Percentiles rank a stretch among this genome's conserved stretches.
These are phyloP conservation scores for Antrodiella citrinella DNA, from an alignment of 768 basidiomycete genomes.

Conservation along the genomic window DNA sequence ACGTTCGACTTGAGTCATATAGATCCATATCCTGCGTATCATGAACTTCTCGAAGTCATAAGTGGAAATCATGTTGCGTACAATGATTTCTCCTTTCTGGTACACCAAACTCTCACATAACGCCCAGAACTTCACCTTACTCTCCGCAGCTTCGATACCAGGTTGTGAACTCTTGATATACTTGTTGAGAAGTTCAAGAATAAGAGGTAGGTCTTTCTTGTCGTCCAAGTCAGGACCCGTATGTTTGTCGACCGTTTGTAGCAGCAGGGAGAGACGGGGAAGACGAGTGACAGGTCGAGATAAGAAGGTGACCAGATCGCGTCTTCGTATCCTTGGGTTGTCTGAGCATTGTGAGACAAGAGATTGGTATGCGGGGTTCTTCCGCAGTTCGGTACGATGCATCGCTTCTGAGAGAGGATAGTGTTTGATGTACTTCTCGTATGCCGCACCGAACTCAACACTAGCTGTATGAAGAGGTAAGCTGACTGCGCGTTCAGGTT, in stretches of 20 bases:
- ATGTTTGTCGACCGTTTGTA: slow-evolving; percentile 61
- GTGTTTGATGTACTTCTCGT: slow-evolving; percentile 81
- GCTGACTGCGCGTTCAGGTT: not conserved
- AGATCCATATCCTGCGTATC: slow-evolving; percentile 69
- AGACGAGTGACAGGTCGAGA: slow-evolving; percentile 86
- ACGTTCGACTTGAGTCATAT: slow-evolving; percentile 63
- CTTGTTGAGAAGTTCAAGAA: slow-evolving; percentile 57
- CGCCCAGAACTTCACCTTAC: slow-evolving; percentile 82
- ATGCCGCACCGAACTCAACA: slow-evolving; percentile 48
- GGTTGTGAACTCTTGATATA: slow-evolving; percentile 83
- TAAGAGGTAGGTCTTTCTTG: slow-evolving; percentile 48
- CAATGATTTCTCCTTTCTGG: slow-evolving; percentile 76
- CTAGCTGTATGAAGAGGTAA: slow-evolving; percentile 19
- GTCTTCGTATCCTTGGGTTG: slow-evolving; percentile 62
- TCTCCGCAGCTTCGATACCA: slow-evolving; percentile 85
- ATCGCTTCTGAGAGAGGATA: slow-evolving; percentile 81
- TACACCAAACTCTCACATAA: slow-evolving; percentile 70
- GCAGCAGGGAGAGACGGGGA: slow-evolving; percentile 66
- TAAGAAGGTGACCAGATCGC: slow-evolving; percentile 75
- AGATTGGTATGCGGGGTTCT: slow-evolving; percentile 55
- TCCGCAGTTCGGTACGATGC: slow-evolving; percentile 68
- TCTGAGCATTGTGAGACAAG: slow-evolving; percentile 57
- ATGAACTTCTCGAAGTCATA: not conserved
- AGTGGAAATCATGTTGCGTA: slow-evolving; percentile 26
- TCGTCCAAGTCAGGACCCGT: slow-evolving; percentile 74